phyloP scores from a whole-genome alignment of 345 rosid genomes.

The Camelina sativa region DNA sequence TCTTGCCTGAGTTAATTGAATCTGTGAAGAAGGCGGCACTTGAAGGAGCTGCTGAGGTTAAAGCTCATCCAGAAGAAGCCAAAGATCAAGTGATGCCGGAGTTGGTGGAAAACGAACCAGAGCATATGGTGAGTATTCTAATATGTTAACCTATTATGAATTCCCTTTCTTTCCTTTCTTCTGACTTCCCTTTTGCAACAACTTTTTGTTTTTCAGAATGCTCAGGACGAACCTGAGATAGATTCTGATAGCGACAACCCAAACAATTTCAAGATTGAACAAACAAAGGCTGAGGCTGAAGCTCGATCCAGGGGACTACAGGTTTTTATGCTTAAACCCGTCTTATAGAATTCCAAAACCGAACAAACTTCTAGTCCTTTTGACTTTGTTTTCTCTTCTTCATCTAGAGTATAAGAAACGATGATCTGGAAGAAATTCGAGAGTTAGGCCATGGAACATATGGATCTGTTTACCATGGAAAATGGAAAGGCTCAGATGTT shows the following conservation, averaged over 20 bases:
- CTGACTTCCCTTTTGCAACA: slow-evolving; percentile 40
- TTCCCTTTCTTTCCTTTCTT: slow-evolving; percentile 19
- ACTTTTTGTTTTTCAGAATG: slow-evolving; percentile 53
- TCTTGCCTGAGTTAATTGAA: slow-evolving; percentile 70
- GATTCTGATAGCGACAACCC: slow-evolving; percentile 67
- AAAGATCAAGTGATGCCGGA: slow-evolving; percentile 42
- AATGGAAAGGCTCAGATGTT: slow-evolving; percentile 99
- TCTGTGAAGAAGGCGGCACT: slow-evolving; percentile 77
- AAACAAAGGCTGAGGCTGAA: slow-evolving; percentile 94
- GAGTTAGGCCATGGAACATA: slow-evolving; percentile 95
- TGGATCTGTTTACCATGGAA: slow-evolving; percentile 97
- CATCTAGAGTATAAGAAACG: slow-evolving; percentile 76
- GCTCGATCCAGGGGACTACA: slow-evolving; percentile 91
- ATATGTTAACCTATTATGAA: slow-evolving; percentile 22
- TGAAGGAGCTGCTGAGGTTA: slow-evolving; percentile 77
- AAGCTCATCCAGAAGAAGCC: slow-evolving; percentile 60
- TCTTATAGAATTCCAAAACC: background rate
- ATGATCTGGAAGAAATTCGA: slow-evolving; percentile 95
- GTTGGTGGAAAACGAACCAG: slow-evolving; percentile 53
- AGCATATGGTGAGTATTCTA: slow-evolving; percentile 61
- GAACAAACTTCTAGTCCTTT: background rate
- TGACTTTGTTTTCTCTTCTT: slow-evolving; percentile 35
- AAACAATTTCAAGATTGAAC: slow-evolving; percentile 74
- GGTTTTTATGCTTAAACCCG: slow-evolving; percentile 47
- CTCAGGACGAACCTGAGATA: slow-evolving; percentile 65